Base-by-base conservation (phyloP, 2,329 filamentous ascomycete species). In the Phyllosticta citrichinensis region DNA sequence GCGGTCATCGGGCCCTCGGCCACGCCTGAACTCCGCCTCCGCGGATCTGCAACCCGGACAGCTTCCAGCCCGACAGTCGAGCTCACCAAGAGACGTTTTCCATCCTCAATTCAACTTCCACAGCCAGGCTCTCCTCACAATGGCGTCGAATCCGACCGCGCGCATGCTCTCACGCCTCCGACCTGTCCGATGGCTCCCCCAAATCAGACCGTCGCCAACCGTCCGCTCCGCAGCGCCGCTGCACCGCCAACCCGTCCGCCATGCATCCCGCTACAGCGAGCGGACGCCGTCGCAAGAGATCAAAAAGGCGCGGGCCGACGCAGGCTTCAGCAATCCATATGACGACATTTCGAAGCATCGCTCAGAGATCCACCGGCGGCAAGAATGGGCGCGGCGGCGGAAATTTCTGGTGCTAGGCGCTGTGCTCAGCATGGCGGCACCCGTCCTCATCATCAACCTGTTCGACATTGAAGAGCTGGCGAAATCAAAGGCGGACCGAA, bases 361-460 rank as follows among this genome's bases (percentile, higher is more conserved):
- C 55, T 67, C 66, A 6, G 67, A 74, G 50, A 67, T 67, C 1
- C 61, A 70, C 5, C 68, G 68, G n/a, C 67, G 69, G 1, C 69
- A 69, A 14, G 62, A 68, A 8, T 62, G 65, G n/a, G 65, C 66
- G 14, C 65, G 66, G 53, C 63, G 66, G 60, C 63, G 69, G 30
- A 74, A 74, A 50, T 71, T 70, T 67, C 68, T 73, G 0, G 68
- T 68, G 3, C 62, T 72, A 3, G 73, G 72, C 30, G 70, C 70
- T 14, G 69, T 68, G 0, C 56, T 74, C 12, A 73, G 70, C 27
- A 75, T 75, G 70, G 68, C 71, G 25, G 68, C 69, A 9, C 72
- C 72, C 52, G 70, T 75, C 17, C 62, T 74, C 60, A 63, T 75
- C 8, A 67, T 74, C 17, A 65, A 65, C 35, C 61, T 71, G 5